Base-by-base conservation (phyloP, 2,329 filamentous ascomycete species). In the Colletotrichum nymphaeae region DNA sequence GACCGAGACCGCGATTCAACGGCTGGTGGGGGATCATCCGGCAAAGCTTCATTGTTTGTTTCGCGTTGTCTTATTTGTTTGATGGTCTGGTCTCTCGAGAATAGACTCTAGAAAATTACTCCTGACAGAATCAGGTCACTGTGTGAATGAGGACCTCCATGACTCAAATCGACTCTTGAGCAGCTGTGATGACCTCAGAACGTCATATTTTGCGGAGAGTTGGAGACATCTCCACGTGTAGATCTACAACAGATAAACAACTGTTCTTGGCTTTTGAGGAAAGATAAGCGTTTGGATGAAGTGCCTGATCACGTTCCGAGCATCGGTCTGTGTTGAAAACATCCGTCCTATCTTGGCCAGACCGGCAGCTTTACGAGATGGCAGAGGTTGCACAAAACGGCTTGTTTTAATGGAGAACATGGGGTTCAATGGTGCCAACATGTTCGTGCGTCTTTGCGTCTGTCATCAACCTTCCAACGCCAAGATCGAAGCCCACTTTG, bases 31-130 rank as follows among this genome's bases (percentile, higher is more conserved):
- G 24, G 12, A 58, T 63, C 14, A 8, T 42, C 49, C 22, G 64
- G 49, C 14, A 35, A 63, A 68, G 57, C 49, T 56, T 71, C 56
- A 56, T 30, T 46, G n/a, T 52, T 1, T 22, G 69, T 72, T 63
- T 72, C 64, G 35, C 4, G 46, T 68, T 37, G 14, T 58, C 35
- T 37, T 24, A 26, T 52, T 46, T 67, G 28, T 56, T 56, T 63
- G 37, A 32, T 11, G 26, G 26, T 24, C 57, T 26, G 49, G 4
- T 56, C n/a, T 49, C 14, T 5, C 19, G 4, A 16, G 3, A n/a
- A n/a, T 11, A 22, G 0, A 32, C 30, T 3, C 30, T 6, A 16
- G n/a, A 37, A 35, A 28, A 55, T 22, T 64, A 24, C 12, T 49
- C 26, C 16, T 19, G 16, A 8, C 2, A 14, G n/a, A 19, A 55